Evolutionary conservation across 2,329 filamentous ascomycete genomes (phyloP).

Genomic region (Ophiostoma quercus): DNA sequence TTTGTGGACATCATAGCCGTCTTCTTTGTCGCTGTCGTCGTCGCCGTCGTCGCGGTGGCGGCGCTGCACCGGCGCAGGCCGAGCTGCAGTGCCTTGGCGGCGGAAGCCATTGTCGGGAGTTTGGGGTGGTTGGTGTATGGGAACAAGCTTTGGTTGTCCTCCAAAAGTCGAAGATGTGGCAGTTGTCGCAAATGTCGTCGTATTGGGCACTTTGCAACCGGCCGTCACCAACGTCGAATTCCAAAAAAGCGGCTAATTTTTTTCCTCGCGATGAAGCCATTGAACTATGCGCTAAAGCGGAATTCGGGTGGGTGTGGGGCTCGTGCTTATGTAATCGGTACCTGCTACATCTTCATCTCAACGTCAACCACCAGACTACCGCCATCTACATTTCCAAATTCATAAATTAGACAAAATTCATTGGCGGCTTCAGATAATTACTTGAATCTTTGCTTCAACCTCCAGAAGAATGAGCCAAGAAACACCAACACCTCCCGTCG

Average conservation of each 20-base stretch:
- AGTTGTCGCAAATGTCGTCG: not conserved
- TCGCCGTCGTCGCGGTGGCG: slow-evolving; percentile 18
- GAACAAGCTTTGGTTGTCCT: not conserved
- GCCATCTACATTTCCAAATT: not conserved
- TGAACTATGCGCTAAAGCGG: slow-evolving; percentile 4
- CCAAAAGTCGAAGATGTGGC: not conserved
- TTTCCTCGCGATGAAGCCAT: slow-evolving; percentile 10
- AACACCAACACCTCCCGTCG: not conserved
- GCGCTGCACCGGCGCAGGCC: slow-evolving; percentile 36
- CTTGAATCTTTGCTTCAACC: too few species aligned
- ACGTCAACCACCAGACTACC: not conserved
- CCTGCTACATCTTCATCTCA: not conserved
- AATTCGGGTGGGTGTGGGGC: not conserved
- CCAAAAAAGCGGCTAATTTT: slow-evolving; percentile 1
- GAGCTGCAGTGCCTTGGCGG: slow-evolving; percentile 39
- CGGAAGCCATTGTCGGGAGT: slow-evolving; percentile 36
- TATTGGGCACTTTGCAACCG: not conserved
- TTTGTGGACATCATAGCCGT: not conserved
- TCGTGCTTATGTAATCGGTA: not conserved
- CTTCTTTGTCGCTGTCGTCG: not conserved
- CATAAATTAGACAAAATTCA: not conserved
- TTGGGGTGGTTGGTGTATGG: not conserved
- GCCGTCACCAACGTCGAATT: slow-evolving; percentile 16
- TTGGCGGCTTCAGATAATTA: not conserved
- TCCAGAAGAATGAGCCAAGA: not conserved